phyloP scores from a whole-genome alignment of 108 stramenopile species.

The Mediolabrus comicus region DNA sequence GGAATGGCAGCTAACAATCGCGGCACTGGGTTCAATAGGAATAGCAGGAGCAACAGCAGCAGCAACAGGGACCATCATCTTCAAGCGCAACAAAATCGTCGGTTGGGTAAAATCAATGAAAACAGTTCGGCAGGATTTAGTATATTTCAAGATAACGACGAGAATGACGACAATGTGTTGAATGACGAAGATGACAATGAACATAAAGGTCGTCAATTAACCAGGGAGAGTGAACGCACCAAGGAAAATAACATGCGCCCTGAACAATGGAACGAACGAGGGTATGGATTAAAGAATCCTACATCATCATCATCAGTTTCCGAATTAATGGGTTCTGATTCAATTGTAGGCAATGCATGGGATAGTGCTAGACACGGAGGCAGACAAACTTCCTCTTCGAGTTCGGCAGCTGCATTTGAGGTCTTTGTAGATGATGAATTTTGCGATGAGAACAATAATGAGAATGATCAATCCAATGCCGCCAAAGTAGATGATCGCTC shows the following conservation, averaged over 20 bases:
- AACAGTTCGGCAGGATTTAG: slow-evolving; percentile 39
- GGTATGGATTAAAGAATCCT: slow-evolving; percentile 53
- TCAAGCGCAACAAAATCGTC: neutral
- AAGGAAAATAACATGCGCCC: slow-evolving; percentile 73
- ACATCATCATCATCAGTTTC: neutral
- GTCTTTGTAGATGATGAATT: slow-evolving; percentile 84
- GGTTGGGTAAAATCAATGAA: neutral
- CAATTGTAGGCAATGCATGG: slow-evolving; percentile 15
- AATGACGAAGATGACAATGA: slow-evolving; percentile 22
- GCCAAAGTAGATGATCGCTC: slow-evolving; percentile 61
- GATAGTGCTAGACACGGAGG: neutral
- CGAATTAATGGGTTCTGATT: slow-evolving; percentile 1
- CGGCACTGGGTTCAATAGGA: slow-evolving; percentile 7
- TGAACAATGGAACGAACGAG: slow-evolving; percentile 82
- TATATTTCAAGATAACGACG: slow-evolving; percentile 66
- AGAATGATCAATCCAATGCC: slow-evolving; percentile 18
- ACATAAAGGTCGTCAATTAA: slow-evolving; percentile 30
- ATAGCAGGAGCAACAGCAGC: slow-evolving; percentile 5
- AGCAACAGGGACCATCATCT: neutral
- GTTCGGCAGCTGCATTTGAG: slow-evolving; percentile 55
- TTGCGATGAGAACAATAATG: slow-evolving; percentile 19
- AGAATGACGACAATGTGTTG: slow-evolving; percentile 17
- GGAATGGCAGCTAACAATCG: slow-evolving; percentile 54
- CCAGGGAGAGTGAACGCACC: slow-evolving; percentile 54
- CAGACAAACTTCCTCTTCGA: slow-evolving; percentile 12